Conservation (phyloP, 2,329 filamentous ascomycete species). For the Parastagonospora nodorum region DNA sequence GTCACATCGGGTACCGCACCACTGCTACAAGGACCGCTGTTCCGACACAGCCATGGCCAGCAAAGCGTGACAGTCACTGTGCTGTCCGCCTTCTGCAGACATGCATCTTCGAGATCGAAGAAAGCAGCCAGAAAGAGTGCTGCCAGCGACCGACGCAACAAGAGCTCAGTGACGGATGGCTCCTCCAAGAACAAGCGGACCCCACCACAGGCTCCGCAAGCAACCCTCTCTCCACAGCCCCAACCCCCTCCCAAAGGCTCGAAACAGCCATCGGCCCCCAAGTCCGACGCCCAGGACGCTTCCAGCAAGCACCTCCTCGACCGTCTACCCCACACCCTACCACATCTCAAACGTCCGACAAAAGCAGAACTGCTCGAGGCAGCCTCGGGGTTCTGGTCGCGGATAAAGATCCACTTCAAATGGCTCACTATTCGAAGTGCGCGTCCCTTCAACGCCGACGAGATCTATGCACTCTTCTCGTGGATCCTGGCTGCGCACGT, state of each 20-base stretch:
- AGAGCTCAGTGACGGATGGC: slow-evolving; percentile 43
- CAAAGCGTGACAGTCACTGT: slow-evolving; percentile 31
- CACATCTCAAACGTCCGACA: slow-evolving; percentile 78
- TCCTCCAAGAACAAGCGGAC: slow-evolving; percentile 26
- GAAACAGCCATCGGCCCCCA: slow-evolving; percentile 22
- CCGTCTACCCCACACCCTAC: slow-evolving; percentile 61
- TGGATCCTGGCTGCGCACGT: slow-evolving; percentile 95
- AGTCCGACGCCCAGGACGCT: slow-evolving; percentile 22
- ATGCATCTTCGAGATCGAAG: slow-evolving; percentile 31
- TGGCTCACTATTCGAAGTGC: slow-evolving; percentile 96
- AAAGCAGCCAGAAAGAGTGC: slow-evolving; percentile 16
- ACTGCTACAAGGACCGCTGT: slow-evolving; percentile 8
- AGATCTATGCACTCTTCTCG: slow-evolving; percentile 93
- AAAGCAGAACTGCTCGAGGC: slow-evolving; percentile 93
- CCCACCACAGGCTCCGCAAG: slow-evolving; percentile 27
- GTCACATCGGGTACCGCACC: slow-evolving; percentile 13
- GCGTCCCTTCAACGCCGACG: slow-evolving; percentile 92
- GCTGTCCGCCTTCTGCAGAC: slow-evolving; percentile 36
- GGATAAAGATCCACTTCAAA: slow-evolving; percentile 90
- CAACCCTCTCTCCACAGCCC: slow-evolving; percentile 39
- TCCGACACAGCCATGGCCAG: slow-evolving; percentile 10
- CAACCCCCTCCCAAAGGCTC: slow-evolving; percentile 32
- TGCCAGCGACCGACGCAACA: slow-evolving; percentile 36
- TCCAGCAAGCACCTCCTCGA: slow-evolving; percentile 58
- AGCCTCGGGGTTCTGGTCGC: slow-evolving; percentile 89